A percentile compares a stretch with the other conserved stretches of the same genome.
Evolutionary conservation across 345 rosid genomes (phyloP).

Genomic region (Melaleuca alternifolia): DNA sequence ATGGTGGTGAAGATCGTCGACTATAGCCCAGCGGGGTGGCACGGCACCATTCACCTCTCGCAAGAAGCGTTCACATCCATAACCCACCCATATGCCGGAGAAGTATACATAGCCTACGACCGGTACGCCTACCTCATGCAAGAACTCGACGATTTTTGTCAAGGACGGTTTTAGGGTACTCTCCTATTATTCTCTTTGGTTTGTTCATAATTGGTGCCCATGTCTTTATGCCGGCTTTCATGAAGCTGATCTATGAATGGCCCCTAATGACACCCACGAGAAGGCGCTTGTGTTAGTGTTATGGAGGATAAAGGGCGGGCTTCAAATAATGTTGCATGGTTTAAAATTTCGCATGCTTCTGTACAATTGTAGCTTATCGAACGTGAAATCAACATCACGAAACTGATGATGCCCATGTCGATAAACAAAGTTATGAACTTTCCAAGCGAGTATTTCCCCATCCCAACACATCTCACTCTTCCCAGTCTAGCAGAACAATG

Average conservation of each 20-base stretch:
- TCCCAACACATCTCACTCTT: background rate
- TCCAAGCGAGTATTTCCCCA: background rate
- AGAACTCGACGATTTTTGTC: background rate
- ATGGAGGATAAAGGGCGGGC: background rate
- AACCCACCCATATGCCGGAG: background rate
- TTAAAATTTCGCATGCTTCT: background rate
- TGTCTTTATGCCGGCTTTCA: background rate
- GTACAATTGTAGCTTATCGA: background rate
- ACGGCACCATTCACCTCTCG: constrained; percentile 4
- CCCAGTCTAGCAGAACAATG: background rate
- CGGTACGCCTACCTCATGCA: background rate
- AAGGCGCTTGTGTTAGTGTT: background rate
- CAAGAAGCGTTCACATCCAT: constrained; percentile 1
- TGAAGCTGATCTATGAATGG: background rate
- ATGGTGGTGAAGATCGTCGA: constrained; percentile 2
- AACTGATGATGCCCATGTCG: background rate
- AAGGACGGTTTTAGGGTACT: background rate
- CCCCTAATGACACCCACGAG: background rate
- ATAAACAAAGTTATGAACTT: background rate
- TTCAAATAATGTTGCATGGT: background rate
- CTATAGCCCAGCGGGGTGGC: background rate
- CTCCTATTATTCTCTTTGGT: background rate
- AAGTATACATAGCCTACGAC: background rate
- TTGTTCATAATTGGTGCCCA: background rate
- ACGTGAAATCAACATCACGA: background rate